phyloP scores from a whole-genome alignment of 768 basidiomycete genomes.

The Lactifluus subvellereus region DNA sequence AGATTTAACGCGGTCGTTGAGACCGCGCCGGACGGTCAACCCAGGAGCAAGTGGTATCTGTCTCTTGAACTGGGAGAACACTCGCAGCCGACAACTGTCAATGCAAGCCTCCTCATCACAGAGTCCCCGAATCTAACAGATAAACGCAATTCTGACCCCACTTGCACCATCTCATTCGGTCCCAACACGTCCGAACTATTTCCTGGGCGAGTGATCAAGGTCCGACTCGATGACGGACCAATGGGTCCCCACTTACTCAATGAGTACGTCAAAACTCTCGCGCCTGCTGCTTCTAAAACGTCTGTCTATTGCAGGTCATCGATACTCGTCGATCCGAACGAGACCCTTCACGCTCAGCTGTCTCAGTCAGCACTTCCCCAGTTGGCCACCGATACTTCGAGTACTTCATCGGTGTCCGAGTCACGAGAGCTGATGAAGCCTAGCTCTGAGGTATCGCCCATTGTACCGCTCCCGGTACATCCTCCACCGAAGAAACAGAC shows the following conservation, averaged over 20 bases:
- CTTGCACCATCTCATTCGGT: not conserved
- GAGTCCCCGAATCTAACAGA: not conserved
- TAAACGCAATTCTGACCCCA: not conserved
- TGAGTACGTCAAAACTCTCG: slow-evolving; percentile 36
- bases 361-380: slow-evolving; percentile 15
- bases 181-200: not conserved
- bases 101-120: slow-evolving; percentile 7
- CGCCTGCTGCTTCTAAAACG: not conserved
- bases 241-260: slow-evolving; percentile 41
- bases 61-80: slow-evolving; percentile 51
- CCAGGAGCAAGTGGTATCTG: slow-evolving; percentile 41
- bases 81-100: slow-evolving; percentile 37
- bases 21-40: slow-evolving; percentile 8
- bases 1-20: slow-evolving; percentile 33
- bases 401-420: not conserved
- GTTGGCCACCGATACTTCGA: not conserved
- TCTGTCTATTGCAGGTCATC: slow-evolving; percentile 25
- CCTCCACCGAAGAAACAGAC: not conserved
- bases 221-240: slow-evolving; percentile 12
- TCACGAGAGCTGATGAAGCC: too few species aligned
- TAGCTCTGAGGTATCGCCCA: not conserved
- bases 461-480: not conserved
- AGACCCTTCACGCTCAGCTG: slow-evolving; percentile 26
- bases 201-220: slow-evolving; percentile 1
- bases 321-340: slow-evolving; percentile 26